A percentile compares a stretch with the other conserved stretches of the same genome.
These are phyloP conservation scores for Aspergillus pseudotamarii DNA, from an alignment of 2,329 filamentous ascomycete genomes.

Conservation along the genomic window DNA sequence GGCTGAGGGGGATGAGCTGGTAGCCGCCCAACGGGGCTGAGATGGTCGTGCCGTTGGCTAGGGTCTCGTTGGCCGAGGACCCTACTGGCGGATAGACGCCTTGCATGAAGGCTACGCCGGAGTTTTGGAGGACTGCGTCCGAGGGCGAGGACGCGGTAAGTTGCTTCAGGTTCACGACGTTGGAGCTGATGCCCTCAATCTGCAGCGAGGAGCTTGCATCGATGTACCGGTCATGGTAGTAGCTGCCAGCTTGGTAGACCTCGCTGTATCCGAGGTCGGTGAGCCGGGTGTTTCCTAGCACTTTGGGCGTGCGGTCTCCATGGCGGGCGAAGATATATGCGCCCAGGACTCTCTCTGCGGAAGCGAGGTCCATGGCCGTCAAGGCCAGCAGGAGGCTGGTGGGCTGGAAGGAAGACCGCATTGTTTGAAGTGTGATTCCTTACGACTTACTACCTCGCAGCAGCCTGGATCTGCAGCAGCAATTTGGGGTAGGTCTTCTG, in stretches of 20 bases:
- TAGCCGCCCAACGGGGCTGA: conserved; percentile 75
- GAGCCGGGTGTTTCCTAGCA: conserved; percentile 68
- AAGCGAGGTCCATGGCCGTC: conserved; percentile 25
- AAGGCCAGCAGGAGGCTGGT: conserved; percentile 31
- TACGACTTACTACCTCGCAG: neutral
- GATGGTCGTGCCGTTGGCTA: conserved; percentile 71
- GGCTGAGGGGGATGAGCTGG: conserved; percentile 77
- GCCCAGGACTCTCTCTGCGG: conserved; percentile 72
- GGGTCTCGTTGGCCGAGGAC: conserved; percentile 57
- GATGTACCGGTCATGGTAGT: conserved; percentile 78
- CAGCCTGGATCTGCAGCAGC: neutral
- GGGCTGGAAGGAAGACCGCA: conserved; percentile 28
- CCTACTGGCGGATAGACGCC: conserved; percentile 81
- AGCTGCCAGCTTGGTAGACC: conserved; percentile 71
- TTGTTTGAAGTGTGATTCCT: conserved; percentile 20
- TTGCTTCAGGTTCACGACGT: conserved; percentile 70
- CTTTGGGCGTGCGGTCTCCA: conserved; percentile 83
- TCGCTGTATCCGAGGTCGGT: conserved; percentile 79
- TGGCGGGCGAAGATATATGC: conserved; percentile 88
- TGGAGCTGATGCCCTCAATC: conserved; percentile 67
- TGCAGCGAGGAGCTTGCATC: conserved; percentile 58
- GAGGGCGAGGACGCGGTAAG: conserved; percentile 71
- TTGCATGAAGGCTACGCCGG: conserved; percentile 79
- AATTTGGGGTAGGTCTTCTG: neutral
- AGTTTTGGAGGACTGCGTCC: conserved; percentile 78